Conservation (phyloP, 305 asterid species). For the Ajuga reptans region DNA sequence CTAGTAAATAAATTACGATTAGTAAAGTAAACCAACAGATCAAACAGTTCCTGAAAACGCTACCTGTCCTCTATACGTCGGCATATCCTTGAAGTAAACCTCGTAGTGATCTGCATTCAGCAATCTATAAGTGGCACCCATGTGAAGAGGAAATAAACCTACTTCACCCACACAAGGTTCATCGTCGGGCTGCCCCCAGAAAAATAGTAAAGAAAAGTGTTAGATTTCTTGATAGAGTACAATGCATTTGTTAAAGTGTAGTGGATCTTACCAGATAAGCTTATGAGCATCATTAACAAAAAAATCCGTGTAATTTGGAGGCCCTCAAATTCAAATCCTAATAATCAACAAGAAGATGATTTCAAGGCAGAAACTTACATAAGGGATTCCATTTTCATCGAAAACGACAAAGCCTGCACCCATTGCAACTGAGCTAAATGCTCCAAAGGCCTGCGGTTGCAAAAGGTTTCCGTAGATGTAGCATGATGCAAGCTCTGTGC, state of each 20-base stretch:
- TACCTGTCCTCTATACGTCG: conserved; percentile 73
- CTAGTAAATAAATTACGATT: not conserved
- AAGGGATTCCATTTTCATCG: conserved; percentile 63
- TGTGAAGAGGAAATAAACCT: conserved; percentile 58
- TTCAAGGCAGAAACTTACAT: conserved; percentile 37
- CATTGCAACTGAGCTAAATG: conserved; percentile 81
- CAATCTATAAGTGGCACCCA: conserved; percentile 80
- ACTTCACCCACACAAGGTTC: conserved; percentile 80
- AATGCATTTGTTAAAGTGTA: too few relatives aligned
- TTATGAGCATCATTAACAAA: too few relatives aligned
- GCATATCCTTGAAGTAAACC: conserved; percentile 92
- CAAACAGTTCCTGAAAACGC: conserved; percentile 8
- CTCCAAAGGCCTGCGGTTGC: conserved; percentile 90
- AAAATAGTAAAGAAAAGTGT: not conserved
- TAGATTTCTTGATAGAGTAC: too few relatives aligned
- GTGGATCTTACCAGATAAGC: too few relatives aligned
- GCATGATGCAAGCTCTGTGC: conserved; percentile 88
- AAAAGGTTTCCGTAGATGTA: conserved; percentile 66
- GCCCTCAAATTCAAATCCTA: not conserved
- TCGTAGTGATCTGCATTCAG: conserved; percentile 81
- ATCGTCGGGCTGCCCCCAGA: conserved; percentile 56
- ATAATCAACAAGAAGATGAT: not conserved
- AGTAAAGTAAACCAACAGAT: not conserved
- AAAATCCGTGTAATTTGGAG: not conserved
- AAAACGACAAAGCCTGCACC: conserved; percentile 67